Percentiles rank a stretch among this genome's conserved stretches.
Conservation (phyloP, 768 basidiomycete species). For the Solioccasus polychromus region DNA sequence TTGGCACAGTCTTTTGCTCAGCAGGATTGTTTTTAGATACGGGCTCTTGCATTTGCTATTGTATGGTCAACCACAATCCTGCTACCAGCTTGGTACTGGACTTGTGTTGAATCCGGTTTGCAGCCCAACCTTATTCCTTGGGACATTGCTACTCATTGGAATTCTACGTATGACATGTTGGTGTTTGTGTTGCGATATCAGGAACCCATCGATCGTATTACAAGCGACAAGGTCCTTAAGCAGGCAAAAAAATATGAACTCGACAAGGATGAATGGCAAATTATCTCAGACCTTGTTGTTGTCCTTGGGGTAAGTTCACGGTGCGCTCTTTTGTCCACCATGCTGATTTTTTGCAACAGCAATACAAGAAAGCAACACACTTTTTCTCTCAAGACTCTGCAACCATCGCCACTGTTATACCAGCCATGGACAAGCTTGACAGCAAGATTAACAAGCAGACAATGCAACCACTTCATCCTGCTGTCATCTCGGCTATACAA, state of each 20-base stretch:
- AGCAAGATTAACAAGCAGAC: too few species aligned
- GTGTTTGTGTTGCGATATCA: neutral
- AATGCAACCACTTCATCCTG: neutral
- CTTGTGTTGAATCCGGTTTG: neutral
- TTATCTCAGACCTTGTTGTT: neutral
- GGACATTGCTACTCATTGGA: neutral
- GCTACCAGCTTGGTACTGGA: neutral
- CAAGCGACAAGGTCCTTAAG: neutral
- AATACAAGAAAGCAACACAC: neutral
- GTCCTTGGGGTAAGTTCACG: neutral
- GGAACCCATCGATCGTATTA: neutral
- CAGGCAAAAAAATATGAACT: neutral
- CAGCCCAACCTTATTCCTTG: neutral
- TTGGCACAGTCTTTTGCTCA: neutral
- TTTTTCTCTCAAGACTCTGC: neutral
- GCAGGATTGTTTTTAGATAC: neutral
- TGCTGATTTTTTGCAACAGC: neutral
- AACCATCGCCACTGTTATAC: neutral
- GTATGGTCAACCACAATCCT: neutral
- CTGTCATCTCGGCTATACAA: too few species aligned
- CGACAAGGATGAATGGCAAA: neutral
- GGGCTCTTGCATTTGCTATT: neutral
- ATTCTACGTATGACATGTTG: neutral
- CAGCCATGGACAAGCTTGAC: constrained; percentile 1
- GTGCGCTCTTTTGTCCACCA: too few species aligned